Evolutionary conservation across 768 basidiomycete species (phyloP).

Genomic region (Lyophyllum semitale): DNA sequence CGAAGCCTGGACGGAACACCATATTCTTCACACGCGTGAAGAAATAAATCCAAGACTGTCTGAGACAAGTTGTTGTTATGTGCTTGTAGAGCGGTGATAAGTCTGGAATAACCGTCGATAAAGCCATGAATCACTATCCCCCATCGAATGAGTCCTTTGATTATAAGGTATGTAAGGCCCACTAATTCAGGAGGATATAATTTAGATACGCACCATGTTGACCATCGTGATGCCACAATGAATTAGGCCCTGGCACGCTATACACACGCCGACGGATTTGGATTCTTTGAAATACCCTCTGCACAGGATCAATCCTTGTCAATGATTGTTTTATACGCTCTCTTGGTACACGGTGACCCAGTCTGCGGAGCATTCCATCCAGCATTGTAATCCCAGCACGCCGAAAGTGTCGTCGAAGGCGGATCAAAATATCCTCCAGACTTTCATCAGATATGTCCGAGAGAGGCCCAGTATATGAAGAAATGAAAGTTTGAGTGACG

Average conservation of each 20-base stretch:
- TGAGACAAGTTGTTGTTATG: slow-evolving; percentile 38
- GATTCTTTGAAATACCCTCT: slow-evolving; percentile 16
- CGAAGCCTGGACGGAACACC: slow-evolving; percentile 32
- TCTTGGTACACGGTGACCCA: slow-evolving; percentile 13
- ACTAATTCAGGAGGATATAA: too few relatives aligned
- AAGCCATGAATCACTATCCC: slow-evolving; percentile 33
- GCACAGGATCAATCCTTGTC: slow-evolving; percentile 19
- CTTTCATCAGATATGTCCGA: background rate
- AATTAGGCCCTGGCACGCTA: slow-evolving; percentile 30
- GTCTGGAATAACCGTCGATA: slow-evolving; percentile 24
- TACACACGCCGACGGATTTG: slow-evolving; percentile 23
- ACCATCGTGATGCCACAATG: slow-evolving; percentile 37
- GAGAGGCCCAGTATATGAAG: background rate
- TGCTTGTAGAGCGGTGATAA: slow-evolving; percentile 27
- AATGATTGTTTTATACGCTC: slow-evolving; percentile 17
- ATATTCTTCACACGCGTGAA: slow-evolving; percentile 18
- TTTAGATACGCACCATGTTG: slow-evolving; percentile 34
- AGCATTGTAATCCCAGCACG: slow-evolving; percentile 22
- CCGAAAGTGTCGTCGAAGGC: slow-evolving; percentile 2
- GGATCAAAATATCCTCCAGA: background rate
- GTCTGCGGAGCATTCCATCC: slow-evolving; percentile 19
- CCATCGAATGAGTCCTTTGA: slow-evolving; percentile 31
- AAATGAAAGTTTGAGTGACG: background rate
- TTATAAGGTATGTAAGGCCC: too few relatives aligned
- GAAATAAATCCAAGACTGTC: slow-evolving; percentile 38